A percentile compares a stretch with the other conserved stretches of the same genome.
Conservation (phyloP, 208 protist genomes). For the Trypanosoma mega region DNA sequence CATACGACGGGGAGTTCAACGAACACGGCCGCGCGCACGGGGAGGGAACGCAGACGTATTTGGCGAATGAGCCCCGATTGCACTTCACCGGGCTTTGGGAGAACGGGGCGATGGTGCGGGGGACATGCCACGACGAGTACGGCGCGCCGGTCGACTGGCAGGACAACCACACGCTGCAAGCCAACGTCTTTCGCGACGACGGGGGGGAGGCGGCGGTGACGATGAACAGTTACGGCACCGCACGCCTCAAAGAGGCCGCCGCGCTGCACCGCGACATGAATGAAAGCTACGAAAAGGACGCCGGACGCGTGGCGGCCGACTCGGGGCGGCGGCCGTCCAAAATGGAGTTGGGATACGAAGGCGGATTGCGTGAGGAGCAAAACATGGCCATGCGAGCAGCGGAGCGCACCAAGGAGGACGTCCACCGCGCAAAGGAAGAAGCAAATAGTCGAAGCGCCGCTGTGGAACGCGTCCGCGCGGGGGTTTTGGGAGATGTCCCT, state of each 20-base stretch:
- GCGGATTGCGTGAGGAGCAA: constrained; percentile 57
- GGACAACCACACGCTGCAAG: constrained; percentile 80
- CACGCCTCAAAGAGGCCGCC: constrained; percentile 77
- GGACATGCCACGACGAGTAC: constrained; percentile 83
- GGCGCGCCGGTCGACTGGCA: constrained; percentile 87
- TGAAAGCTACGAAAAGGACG: constrained; percentile 75
- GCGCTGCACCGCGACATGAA: constrained; percentile 68
- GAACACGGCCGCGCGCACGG: constrained; percentile 83
- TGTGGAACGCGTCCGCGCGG: constrained; percentile 18
- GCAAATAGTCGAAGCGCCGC: constrained; percentile 31
- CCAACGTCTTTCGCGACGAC: constrained; percentile 60
- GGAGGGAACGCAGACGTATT: constrained; percentile 85
- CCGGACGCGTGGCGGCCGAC: constrained; percentile 34
- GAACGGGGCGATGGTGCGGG: constrained; percentile 79
- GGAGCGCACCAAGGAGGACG: constrained; percentile 52
- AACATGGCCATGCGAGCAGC: constrained; percentile 38
- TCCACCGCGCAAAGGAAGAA: constrained; percentile 32
- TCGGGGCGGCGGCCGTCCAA: constrained; percentile 66
- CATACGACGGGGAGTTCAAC: constrained; percentile 91
- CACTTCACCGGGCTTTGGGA: constrained; percentile 88
- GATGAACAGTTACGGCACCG: constrained; percentile 79
- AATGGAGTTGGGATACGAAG: constrained; percentile 89
- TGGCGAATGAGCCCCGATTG: constrained; percentile 80
- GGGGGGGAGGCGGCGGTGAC: constrained; percentile 58
- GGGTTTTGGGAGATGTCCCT: constrained; percentile 21